These are phyloP conservation scores for Mytilinidion resinicola DNA, from an alignment of 495 filamentous ascomycete species.

Conservation along the genomic window DNA sequence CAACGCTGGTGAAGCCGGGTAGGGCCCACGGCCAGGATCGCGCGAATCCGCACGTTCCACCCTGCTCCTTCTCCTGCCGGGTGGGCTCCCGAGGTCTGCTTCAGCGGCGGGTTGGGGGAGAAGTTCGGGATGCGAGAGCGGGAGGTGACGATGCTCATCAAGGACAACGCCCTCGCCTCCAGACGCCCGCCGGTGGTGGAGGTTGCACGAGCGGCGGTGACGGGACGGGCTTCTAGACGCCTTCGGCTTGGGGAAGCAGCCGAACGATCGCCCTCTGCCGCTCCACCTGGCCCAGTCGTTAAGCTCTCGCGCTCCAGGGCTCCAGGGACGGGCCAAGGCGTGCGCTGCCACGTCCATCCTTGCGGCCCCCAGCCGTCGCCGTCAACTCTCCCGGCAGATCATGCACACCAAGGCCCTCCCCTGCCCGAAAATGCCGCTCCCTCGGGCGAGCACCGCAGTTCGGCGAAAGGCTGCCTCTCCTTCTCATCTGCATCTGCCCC, in stretches of 20 bases:
- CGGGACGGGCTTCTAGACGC: neutral
- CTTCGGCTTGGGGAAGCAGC: neutral
- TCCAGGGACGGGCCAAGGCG: constrained; percentile 10
- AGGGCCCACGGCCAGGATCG: too few relatives aligned
- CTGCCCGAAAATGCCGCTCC: constrained; percentile 19
- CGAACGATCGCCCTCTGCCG: neutral
- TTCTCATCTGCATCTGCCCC: neutral
- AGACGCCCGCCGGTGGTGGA: neutral
- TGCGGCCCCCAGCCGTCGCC: constrained; percentile 17
- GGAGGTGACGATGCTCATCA: neutral
- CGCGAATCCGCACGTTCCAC: too few relatives aligned
- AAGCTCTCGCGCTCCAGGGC: constrained; percentile 2
- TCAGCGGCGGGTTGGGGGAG: too few relatives aligned
- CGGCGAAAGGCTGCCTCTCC: neutral
- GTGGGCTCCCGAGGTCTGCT: neutral
- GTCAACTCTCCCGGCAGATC: constrained; percentile 28
- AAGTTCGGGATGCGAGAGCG: neutral
- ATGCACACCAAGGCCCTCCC: constrained; percentile 15
- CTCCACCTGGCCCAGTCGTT: neutral
- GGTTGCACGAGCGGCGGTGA: neutral
- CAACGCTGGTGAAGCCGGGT: too few relatives aligned
- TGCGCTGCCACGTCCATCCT: constrained; percentile 18
- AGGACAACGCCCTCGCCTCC: neutral
- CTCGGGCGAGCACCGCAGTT: constrained; percentile 9
- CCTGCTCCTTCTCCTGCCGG: too few relatives aligned